Percentiles rank a stretch among this genome's conserved stretches.
Conservation (phyloP, 2,329 filamentous ascomycete genomes). For the Penicillium sp. region DNA sequence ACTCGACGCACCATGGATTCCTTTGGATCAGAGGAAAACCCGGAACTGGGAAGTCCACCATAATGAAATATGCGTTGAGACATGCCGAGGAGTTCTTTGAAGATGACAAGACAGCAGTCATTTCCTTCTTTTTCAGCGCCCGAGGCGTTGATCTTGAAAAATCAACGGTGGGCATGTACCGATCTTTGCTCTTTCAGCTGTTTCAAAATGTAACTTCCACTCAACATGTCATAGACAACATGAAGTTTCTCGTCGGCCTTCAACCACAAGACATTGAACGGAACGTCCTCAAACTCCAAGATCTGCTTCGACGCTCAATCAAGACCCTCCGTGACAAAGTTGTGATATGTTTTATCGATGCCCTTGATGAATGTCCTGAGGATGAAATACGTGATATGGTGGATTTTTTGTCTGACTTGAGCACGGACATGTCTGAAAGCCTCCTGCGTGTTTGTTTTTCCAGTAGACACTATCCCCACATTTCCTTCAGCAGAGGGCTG, state of each 20-base stretch:
- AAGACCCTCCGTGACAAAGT: neutral
- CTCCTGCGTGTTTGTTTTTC: neutral
- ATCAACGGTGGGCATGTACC: neutral
- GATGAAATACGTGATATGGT: neutral
- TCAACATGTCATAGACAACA: neutral
- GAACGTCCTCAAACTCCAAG: neutral
- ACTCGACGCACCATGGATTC: constrained; percentile 31
- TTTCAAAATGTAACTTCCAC: neutral
- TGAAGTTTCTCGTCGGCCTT: neutral
- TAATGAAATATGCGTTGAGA: constrained; percentile 56
- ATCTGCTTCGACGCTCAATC: neutral
- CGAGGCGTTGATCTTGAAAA: neutral
- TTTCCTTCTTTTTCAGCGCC: neutral
- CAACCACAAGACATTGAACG: neutral
- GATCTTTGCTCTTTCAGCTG: neutral
- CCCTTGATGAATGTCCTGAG: neutral
- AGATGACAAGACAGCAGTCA: neutral
- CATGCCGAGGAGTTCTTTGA: neutral
- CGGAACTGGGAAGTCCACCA: constrained; percentile 42
- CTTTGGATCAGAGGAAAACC: constrained; percentile 48
- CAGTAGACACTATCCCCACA: neutral
- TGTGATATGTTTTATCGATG: neutral
- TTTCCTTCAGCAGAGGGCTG: neutral
- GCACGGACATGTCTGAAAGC: neutral
- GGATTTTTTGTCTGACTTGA: neutral